These are phyloP conservation scores for Gracilaria gracilis DNA, from an alignment of 23 red algal genomes.

Conservation along the genomic window DNA sequence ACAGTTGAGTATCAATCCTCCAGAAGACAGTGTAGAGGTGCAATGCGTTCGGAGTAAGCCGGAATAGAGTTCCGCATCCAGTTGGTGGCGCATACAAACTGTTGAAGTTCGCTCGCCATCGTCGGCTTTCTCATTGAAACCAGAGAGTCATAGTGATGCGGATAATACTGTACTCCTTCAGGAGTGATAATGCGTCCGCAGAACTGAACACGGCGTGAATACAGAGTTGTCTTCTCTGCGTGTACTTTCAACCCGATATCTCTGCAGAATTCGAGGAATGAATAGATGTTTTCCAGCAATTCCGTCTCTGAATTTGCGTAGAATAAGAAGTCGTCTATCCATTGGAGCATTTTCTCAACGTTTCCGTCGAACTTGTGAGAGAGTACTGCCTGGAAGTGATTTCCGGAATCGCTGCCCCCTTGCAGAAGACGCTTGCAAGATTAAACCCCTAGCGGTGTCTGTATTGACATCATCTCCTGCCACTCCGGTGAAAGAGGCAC, in stretches of 20 bases:
- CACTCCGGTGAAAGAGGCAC: background rate
- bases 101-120: constrained; percentile 7
- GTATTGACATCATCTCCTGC: constrained; percentile 23
- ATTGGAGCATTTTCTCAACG: constrained; percentile 14
- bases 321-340: constrained; percentile 38
- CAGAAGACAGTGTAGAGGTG: background rate
- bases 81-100: constrained; percentile 24
- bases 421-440: background rate
- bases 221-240: background rate
- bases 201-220: background rate
- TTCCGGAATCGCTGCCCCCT: constrained; percentile 12
- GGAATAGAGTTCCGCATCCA: constrained; percentile 46
- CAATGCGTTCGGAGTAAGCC: background rate
- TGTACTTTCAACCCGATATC: constrained; percentile 27
- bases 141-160: constrained; percentile 11
- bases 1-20: background rate
- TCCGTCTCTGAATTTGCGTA: background rate
- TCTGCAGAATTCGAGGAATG: constrained; percentile 11
- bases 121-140: background rate
- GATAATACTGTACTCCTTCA: constrained; percentile 6
- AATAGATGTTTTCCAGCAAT: background rate
- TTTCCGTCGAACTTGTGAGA: background rate
- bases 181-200: constrained; percentile 12
- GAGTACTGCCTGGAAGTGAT: constrained; percentile 20
- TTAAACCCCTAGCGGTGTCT: constrained; percentile 9